These are phyloP conservation scores for Sporopachydermia lactativora DNA, from an alignment of 805 yeast species.

Conservation along the genomic window DNA sequence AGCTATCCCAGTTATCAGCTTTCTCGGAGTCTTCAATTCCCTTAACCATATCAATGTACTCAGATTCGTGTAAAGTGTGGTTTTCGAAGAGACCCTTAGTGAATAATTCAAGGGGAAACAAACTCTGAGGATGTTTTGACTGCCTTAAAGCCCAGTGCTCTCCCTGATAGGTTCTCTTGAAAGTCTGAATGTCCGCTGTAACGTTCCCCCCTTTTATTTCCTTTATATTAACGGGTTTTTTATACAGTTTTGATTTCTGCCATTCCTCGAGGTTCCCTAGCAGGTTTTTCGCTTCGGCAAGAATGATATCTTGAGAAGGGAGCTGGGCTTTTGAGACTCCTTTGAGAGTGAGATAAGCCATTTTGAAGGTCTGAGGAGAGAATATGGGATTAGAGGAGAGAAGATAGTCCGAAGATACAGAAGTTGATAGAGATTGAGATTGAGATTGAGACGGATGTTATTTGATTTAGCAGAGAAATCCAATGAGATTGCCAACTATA, in stretches of 20 bases:
- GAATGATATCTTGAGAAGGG: not conserved
- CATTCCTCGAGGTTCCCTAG: not conserved
- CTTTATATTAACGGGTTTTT: not conserved
- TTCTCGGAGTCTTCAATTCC: constrained; percentile 4
- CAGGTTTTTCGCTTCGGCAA: not conserved
- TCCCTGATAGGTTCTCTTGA: not conserved
- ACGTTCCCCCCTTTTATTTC: not conserved
- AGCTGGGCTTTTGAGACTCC: not conserved
- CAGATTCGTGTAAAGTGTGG: constrained; percentile 24
- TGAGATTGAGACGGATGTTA: too few species aligned
- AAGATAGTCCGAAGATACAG: too few species aligned
- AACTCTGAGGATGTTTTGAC: constrained; percentile 11
- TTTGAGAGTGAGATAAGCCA: not conserved
- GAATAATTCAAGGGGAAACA: constrained; percentile 16
- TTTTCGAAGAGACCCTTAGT: constrained; percentile 16
- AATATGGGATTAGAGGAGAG: too few species aligned
- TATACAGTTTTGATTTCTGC: not conserved
- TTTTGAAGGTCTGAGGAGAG: too few species aligned
- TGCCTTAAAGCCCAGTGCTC: not conserved
- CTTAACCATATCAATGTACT: constrained; percentile 21
- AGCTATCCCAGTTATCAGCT: not conserved
- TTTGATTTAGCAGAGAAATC: too few species aligned
- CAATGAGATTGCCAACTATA: too few species aligned
- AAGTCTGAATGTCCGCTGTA: not conserved
- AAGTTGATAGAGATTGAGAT: too few species aligned